Conservation (phyloP, 2,329 filamentous ascomycete species). For the Byssoonygena ceratinophila region DNA sequence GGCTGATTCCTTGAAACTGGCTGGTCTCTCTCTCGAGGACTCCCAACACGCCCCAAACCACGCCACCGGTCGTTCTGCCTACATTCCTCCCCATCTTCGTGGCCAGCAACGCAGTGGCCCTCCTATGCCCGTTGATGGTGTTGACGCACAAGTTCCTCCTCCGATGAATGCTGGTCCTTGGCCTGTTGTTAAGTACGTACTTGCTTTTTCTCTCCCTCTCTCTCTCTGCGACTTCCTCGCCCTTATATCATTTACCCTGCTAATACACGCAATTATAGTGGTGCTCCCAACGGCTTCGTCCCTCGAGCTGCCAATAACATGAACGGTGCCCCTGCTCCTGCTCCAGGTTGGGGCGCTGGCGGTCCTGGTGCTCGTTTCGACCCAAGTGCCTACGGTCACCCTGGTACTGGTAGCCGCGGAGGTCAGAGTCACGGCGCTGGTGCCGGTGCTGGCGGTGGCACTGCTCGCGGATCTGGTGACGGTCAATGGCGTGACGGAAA, state of each 20-base stretch:
- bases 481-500: constrained; percentile 96
- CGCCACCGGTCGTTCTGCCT: constrained; percentile 48
- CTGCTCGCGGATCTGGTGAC: constrained; percentile 73
- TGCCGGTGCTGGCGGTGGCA: constrained; percentile 40
- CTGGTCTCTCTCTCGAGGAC: constrained; percentile 49
- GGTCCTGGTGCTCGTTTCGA: constrained; percentile 41
- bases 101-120: constrained; percentile 24
- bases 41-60: constrained; percentile 38
- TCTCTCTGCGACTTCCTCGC: constrained; percentile 11
- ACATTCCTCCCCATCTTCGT: constrained; percentile 57
- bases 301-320: constrained; percentile 4
- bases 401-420: constrained; percentile 42
- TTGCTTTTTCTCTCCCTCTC: not conserved
- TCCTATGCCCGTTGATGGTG: constrained; percentile 32
- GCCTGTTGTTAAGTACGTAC: constrained; percentile 23
- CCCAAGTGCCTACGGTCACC: constrained; percentile 52
- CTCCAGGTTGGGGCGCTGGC: constrained; percentile 15
- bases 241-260: no score
- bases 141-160: constrained; percentile 23
- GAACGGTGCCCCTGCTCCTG: no score
- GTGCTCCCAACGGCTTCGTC: constrained; percentile 10
- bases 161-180: constrained; percentile 27
- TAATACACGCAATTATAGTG: not conserved
- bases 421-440: constrained; percentile 16
- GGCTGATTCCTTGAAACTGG: constrained; percentile 49